These are phyloP conservation scores for Apiotrichum akiyoshidainum DNA, from an alignment of 1,284 basidiomycete genomes.

Conservation along the genomic window DNA sequence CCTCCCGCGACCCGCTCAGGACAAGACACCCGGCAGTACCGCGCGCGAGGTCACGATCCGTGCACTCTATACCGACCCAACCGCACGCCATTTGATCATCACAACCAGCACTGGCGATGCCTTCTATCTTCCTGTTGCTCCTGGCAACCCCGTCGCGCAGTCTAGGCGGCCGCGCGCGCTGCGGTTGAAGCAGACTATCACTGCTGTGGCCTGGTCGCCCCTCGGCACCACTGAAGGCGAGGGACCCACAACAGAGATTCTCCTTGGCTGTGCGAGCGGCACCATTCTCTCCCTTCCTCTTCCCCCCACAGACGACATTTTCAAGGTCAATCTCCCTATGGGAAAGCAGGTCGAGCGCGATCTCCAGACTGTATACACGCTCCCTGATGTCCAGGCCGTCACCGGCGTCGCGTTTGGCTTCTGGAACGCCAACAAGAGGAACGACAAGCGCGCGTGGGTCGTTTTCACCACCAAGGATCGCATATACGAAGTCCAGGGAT, in stretches of 20 bases:
- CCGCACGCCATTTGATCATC: constrained; percentile 81
- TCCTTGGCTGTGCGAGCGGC: constrained; percentile 83
- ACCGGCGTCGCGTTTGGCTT: constrained; percentile 79
- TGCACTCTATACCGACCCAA: constrained; percentile 85
- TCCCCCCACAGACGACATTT: constrained; percentile 76
- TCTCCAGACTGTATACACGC: constrained; percentile 70
- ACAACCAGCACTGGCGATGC: constrained; percentile 86
- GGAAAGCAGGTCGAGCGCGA: constrained; percentile 56
- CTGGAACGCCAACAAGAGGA: constrained; percentile 33
- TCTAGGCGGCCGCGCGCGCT: constrained; percentile 68
- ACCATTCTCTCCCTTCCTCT: constrained; percentile 74
- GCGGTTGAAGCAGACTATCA: constrained; percentile 83
- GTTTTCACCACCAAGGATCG: constrained; percentile 81
- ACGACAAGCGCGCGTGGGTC: constrained; percentile 53
- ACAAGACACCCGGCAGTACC: constrained; percentile 47
- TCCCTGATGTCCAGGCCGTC: constrained; percentile 73
- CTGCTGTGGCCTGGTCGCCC: constrained; percentile 92
- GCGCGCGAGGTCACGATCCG: constrained; percentile 54
- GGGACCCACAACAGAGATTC: constrained; percentile 43
- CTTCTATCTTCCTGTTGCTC: constrained; percentile 71
- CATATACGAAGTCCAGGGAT: constrained; percentile 85
- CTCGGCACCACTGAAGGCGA: constrained; percentile 29
- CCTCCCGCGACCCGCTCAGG: constrained; percentile 61
- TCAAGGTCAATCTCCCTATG: constrained; percentile 60
- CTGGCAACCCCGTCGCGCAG: constrained; percentile 48